phyloP scores from a whole-genome alignment of 108 stramenopile species.

The Nitzschia inconspicua region DNA sequence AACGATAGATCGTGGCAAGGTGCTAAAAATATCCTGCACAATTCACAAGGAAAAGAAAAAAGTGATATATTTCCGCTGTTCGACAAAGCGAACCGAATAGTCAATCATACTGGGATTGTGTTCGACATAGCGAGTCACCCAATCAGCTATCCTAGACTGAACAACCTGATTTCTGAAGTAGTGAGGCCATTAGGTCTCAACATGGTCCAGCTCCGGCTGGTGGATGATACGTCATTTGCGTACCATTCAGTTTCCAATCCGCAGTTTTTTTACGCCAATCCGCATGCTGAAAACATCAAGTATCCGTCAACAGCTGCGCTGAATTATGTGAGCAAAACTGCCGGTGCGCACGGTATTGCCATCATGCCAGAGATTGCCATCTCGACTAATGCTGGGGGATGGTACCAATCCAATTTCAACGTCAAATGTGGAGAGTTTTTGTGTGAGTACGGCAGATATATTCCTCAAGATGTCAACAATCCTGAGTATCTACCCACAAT shows the following conservation, averaged over 20 bases:
- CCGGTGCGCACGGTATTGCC: conserved; percentile 6
- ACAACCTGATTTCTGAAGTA: background rate
- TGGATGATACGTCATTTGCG: conserved; percentile 9
- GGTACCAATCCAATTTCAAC: conserved; percentile 7
- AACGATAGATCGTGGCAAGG: background rate
- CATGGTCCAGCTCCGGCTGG: conserved; percentile 24
- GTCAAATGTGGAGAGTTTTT: conserved; percentile 11
- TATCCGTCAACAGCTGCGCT: background rate
- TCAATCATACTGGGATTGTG: background rate
- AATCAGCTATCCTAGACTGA: background rate
- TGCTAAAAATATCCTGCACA: no score
- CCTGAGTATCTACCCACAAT: background rate
- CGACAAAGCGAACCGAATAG: background rate
- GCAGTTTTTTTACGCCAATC: background rate
- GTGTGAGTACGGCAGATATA: conserved; percentile 14
- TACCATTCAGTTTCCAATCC: background rate
- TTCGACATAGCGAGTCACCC: background rate
- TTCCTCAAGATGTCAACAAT: conserved; percentile 10
- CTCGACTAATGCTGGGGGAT: conserved; percentile 26
- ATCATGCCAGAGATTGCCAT: conserved; percentile 33
- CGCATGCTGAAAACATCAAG: no score
- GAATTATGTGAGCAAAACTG: background rate
- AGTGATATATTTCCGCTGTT: background rate
- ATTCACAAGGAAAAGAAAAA: background rate
- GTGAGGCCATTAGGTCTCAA: conserved; percentile 18